Evolutionary conservation across 1,284 basidiomycete species (phyloP).

Genomic region (Coriolopsis trogii): DNA sequence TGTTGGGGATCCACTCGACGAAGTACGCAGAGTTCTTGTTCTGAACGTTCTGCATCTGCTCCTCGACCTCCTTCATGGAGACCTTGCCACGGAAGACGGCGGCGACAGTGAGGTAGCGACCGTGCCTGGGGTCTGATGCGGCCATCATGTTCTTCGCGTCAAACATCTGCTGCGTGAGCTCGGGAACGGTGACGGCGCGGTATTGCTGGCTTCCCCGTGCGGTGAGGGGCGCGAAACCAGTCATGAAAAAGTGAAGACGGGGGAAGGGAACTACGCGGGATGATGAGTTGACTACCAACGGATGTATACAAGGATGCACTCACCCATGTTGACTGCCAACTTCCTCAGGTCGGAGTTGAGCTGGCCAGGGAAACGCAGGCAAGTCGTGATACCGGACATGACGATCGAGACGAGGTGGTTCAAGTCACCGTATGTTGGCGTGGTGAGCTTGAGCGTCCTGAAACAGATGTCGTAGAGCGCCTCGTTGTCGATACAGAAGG

Average conservation of each 20-base stretch:
- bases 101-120: slow-evolving; percentile 93
- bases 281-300: not conserved
- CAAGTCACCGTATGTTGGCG: slow-evolving; percentile 94
- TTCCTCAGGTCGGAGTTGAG: slow-evolving; percentile 98
- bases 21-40: slow-evolving; percentile 98
- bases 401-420: slow-evolving; percentile 98
- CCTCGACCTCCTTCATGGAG: slow-evolving; percentile 99
- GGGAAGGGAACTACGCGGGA: slow-evolving; percentile 83
- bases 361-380: slow-evolving; percentile 97
- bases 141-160: slow-evolving; percentile 99
- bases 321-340: slow-evolving; percentile 98
- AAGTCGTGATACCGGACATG: slow-evolving; percentile 98
- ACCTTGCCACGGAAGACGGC: slow-evolving; percentile 99
- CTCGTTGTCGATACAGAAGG: slow-evolving; percentile 98
- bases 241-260: slow-evolving; percentile 99
- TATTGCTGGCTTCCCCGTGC: slow-evolving; percentile 93
- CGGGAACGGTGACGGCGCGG: slow-evolving; percentile 94
- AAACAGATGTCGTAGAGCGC: slow-evolving; percentile 99
- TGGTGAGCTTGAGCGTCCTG: slow-evolving; percentile 92
- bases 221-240: slow-evolving; percentile 94
- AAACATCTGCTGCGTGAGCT: slow-evolving; percentile 98
- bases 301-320: slow-evolving; percentile 28
- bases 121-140: slow-evolving; percentile 92
- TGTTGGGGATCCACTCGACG: slow-evolving; percentile 99
- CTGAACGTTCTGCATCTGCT: slow-evolving; percentile 97